Evolutionary conservation across 179 eudicot species (phyloP), one percentile per base, ranked within the genome.

Genomic region (Monotropa hypopitys): DNA sequence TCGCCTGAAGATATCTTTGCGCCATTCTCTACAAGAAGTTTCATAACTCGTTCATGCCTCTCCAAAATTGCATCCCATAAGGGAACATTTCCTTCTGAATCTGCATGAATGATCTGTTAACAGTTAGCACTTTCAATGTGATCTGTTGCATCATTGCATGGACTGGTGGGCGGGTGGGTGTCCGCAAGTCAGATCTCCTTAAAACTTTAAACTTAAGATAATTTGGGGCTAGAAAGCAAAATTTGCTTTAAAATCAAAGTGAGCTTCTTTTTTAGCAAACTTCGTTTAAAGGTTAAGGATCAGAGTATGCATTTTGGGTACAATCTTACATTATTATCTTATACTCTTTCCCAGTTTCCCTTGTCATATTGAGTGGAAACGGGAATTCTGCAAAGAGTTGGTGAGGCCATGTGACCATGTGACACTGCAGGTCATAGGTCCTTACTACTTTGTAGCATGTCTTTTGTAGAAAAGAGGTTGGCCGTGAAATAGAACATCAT

Each of bases 11-110:
- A 56, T 78, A 94, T 35, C 46, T 73, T 84, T 49, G 97, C 91
- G 40, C 91, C 90, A 23, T 87, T 84, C 1, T 87, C 88, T 56
- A 59, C 61, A 40, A 94, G 86, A 13, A 88, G 73, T 75, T 83
- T 89, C 15, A 77, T 84, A 3, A 88, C 83, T 6, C 76, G 35
- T 71, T 82, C 88, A 57, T 94, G 94, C 46, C 80, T 82, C 7
- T 79, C 89, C 50, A 79, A 67, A 68, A 92, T 89, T 59, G 98
- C 98, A 59, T 94, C 97, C 98, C 98, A 94, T 30, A 94, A 76
- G 59, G 98, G 97, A 15, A 89, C 86, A 76, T 75, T 87, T 56
- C 97, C 98, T 80, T 90, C 94, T 68, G 81, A 79, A 85, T 94
- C 98, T 94, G 87, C 76, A 72, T 30, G 33, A 0, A 57, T 54